Base-by-base conservation (phyloP, 2,329 filamentous ascomycete genomes). In the Magnaporthales sp. region DNA sequence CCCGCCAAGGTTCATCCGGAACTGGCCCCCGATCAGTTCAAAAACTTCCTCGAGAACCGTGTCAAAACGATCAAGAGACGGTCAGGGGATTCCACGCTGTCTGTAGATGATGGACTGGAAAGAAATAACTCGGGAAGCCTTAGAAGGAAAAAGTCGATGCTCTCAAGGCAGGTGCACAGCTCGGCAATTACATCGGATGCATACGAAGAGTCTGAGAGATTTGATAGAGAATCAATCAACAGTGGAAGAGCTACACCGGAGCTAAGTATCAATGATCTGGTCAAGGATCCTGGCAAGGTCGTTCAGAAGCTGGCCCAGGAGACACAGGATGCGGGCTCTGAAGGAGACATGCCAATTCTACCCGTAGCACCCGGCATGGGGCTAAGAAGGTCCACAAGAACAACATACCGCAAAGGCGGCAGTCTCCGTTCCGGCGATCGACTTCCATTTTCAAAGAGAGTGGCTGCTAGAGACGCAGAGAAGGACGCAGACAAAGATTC, bases 1-100 rank as follows among this genome's bases (percentile, higher is more conserved):
- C 95, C 95, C 5, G 95, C 95, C 27, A 88, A 93, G 67, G 85
- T 99, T 30, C 95, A 99, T 73, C 95, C 95, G 0, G 95, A 99
- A 77, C 82, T 99, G 63, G 95, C 95, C 2, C 95, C 95, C 1
- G 93, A 91, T 74, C 95, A 97, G 72, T 99, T 98, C 82, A 97
- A 96, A 77, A 94, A 90, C 1, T 99, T 98, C 71, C 85, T 99
- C 2, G 94, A 99, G 73, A 96, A 93, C 69, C 89, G 93, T 74
- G 92, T 97, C 13, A 91, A 97, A 71, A 90, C 91, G 46, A 96
- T 98, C 72, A 89, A 92, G 75, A 85, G 93, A 70, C 87, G 91
- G 72, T 96, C 93, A 0, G 89, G 90, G 27, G 92, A 89, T 71
- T 89, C 83, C 69, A 83, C 83, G 51, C 79, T 93, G 62, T 86